These are phyloP conservation scores for Dillenia turbinata DNA, from an alignment of 164 flowering plant genomes.

Conservation along the genomic window DNA sequence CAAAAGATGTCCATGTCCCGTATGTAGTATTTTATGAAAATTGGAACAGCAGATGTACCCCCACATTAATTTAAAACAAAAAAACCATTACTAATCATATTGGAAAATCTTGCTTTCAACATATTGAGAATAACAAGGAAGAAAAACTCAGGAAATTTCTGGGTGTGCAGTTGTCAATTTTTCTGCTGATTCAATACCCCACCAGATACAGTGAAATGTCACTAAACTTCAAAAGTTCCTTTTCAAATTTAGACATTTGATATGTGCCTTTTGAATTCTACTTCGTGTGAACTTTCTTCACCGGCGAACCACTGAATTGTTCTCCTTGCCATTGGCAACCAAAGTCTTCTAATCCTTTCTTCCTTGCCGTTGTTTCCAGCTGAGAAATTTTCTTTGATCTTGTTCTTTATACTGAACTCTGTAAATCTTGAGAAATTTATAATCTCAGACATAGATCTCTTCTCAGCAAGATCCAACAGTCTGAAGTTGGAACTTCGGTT, in stretches of 20 bases:
- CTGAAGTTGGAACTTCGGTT: conserved; percentile 12
- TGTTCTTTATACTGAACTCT: conserved; percentile 11
- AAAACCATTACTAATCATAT: too few species aligned
- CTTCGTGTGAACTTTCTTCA: conserved; percentile 14
- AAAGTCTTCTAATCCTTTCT: conserved; percentile 32
- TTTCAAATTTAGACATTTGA: conserved; percentile 11
- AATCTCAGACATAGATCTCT: conserved; percentile 77
- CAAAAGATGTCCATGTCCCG: too few species aligned
- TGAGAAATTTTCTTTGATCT: conserved; percentile 11
- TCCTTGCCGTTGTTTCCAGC: conserved; percentile 18
- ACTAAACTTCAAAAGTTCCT: too few species aligned
- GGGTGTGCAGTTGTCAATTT: too few species aligned
- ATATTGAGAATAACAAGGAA: too few species aligned
- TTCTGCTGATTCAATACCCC: too few species aligned
- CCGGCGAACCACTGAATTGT: conserved; percentile 40
- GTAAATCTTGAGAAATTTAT: conserved; percentile 45
- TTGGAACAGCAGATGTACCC: too few species aligned
- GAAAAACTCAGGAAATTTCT: too few species aligned
- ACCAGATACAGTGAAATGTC: not conserved
- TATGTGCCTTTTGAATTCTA: conserved; percentile 1
- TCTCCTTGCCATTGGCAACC: conserved; percentile 36
- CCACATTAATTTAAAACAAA: too few species aligned
- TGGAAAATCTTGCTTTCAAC: too few species aligned
- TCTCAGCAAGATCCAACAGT: conserved; percentile 20
- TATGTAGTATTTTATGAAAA: too few species aligned